Conservation (phyloP, 1,284 basidiomycete genomes). For the Earliella scabrosa region DNA sequence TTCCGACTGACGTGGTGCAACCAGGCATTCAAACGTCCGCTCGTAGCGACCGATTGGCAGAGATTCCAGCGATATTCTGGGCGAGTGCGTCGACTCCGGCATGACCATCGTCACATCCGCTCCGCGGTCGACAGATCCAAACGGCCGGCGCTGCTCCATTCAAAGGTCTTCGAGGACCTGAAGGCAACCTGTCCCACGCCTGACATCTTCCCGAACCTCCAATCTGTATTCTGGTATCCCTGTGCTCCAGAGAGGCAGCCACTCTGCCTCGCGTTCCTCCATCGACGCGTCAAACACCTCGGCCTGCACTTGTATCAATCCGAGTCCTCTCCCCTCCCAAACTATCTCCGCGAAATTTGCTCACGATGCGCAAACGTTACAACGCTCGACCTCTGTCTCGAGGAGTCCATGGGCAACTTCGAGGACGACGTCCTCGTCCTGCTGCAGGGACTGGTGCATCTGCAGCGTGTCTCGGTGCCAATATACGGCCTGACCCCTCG, state of each 20-base stretch:
- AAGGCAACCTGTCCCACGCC: conserved; percentile 52
- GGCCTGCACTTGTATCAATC: conserved; percentile 31
- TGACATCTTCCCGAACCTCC: conserved; percentile 59
- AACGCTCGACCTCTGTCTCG: conserved; percentile 45
- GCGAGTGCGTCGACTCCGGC: conserved; percentile 48
- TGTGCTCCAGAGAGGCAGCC: conserved; percentile 28
- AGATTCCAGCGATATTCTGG: conserved; percentile 56
- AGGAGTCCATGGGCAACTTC: conserved; percentile 39
- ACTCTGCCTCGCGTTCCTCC: conserved; percentile 44
- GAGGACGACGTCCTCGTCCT: conserved; percentile 41
- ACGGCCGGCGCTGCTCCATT: conserved; percentile 19
- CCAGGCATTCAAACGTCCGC: conserved; percentile 47
- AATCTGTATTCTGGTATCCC: conserved; percentile 47
- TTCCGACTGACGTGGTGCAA: not conserved
- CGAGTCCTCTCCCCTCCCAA: conserved; percentile 22
- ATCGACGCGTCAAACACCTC: conserved; percentile 41
- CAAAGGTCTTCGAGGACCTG: conserved; percentile 50
- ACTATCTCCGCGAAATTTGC: conserved; percentile 50
- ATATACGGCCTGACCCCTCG: conserved; percentile 51
- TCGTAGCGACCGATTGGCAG: conserved; percentile 55
- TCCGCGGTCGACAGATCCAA: conserved; percentile 17
- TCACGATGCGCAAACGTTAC: conserved; percentile 50
- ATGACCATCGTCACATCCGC: conserved; percentile 23
- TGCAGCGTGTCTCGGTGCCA: conserved; percentile 53
- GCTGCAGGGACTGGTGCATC: conserved; percentile 43